Base-by-base conservation (phyloP, 2,329 filamentous ascomycete genomes). In the Pseudomassariella vexata region DNA sequence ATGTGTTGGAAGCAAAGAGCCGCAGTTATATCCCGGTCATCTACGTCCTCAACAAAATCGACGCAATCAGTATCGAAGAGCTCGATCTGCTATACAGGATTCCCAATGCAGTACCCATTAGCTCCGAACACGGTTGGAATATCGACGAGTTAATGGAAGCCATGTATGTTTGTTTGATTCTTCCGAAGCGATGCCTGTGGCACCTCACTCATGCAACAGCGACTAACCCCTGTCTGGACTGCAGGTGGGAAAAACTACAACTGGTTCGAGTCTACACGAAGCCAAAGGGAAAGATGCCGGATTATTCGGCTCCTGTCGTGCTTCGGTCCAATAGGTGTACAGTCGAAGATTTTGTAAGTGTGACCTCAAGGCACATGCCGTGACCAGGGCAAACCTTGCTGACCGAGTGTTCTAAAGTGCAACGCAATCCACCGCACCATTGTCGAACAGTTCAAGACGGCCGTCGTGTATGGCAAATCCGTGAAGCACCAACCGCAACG, bases 21-120 rank as follows among this genome's bases (percentile, higher is more conserved):
- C 77, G 92, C 61, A 88, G 85, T 57, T 98, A 98, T 59, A 96
- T 98, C 45, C 92, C 92, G n/a, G 92, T 96, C 43, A 86, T 98
- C 34, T 98, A 98, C 65, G 92, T 94, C 24, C 73, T 98, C 50
- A 98, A 98, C 76, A 98, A 98, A 70, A 98, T 98, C 48, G 92
- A 98, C 62, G 79, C 89, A 34, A 96, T 98, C 57, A 90, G 86
- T 31, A 96, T 98, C 48, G 90, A 98, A 63, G 92, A 98, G 63
- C 73, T 98, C 40, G 92, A 98, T 62, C 68, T 98, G 39, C 72
- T 98, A 18, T 96, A 98, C 65, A 82, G 90, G 24, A 98, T 98
- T 46, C 92, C 92, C 29, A 94, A 96, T 56, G 88, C 92, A 10
- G 92, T 92, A 38, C 92, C 92, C 18, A 96, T 98, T 63, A 95